Evolutionary conservation across 768 basidiomycete species (phyloP).

Genomic region (Russula brevipes): DNA sequence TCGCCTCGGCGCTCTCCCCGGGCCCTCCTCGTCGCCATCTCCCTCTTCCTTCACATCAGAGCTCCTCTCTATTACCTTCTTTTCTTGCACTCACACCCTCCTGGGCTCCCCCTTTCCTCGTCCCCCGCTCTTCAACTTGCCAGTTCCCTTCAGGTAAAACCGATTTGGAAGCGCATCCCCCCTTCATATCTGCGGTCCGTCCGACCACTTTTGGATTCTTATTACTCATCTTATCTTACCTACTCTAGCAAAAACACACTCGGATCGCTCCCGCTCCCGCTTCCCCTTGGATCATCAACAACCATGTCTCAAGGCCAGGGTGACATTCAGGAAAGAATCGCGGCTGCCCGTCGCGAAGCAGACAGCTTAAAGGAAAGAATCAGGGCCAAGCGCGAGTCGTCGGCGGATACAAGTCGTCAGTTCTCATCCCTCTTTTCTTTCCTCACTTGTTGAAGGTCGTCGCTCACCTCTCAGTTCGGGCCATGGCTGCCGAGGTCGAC

Average conservation of each 20-base stretch:
- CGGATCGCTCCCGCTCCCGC: not conserved
- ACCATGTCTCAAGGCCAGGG: conserved; percentile 74
- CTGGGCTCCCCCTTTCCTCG: not conserved
- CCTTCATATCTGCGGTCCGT: conserved; percentile 2
- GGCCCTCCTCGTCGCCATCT: conserved; percentile 21
- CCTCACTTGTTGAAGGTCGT: conserved; percentile 20
- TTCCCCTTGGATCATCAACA: conserved; percentile 7
- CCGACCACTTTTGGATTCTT: conserved; percentile 1
- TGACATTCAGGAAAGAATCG: conserved; percentile 89
- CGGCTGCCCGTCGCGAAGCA: conserved; percentile 93
- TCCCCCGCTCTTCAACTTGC: not conserved
- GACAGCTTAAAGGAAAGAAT: conserved; percentile 99
- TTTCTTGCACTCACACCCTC: not conserved
- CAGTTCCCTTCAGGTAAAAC: conserved; percentile 5
- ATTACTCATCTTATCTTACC: conserved; percentile 4
- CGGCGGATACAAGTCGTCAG: conserved; percentile 96
- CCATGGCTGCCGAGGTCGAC: conserved; percentile 97
- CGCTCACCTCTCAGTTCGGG: conserved; percentile 60
- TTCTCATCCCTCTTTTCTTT: conserved; percentile 7
- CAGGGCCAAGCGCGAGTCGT: conserved; percentile 89
- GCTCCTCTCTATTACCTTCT: not conserved
- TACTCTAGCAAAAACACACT: not conserved
- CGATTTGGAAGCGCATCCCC: conserved; percentile 11
- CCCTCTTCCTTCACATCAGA: not conserved
- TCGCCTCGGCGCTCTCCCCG: conserved; percentile 21